Evolutionary conservation across 2,329 filamentous ascomycete genomes (phyloP).

Genomic region (Chrysoporthe puriensis): DNA sequence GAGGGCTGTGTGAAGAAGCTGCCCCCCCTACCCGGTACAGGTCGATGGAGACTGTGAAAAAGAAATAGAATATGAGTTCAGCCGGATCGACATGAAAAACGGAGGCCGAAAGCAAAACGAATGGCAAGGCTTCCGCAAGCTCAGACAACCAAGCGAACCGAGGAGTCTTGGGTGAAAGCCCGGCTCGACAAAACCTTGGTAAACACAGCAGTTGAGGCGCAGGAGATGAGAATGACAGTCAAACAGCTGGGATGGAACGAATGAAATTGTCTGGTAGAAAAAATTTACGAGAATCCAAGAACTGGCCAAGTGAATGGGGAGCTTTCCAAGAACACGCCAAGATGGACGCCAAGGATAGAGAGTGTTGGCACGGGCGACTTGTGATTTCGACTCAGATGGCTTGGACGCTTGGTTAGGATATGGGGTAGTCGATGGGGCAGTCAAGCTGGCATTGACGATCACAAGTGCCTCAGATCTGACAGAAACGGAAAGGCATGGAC

Average conservation of each 20-base stretch:
- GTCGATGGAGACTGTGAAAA: background rate
- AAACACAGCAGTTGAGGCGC: background rate
- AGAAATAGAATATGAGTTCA: background rate
- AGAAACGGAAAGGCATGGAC: background rate
- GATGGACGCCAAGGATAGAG: constrained; percentile 16
- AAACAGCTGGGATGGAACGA: constrained; percentile 5
- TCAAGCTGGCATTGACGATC: background rate
- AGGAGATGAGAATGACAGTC: background rate
- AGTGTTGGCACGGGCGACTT: constrained; percentile 5
- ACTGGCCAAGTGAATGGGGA: constrained; percentile 13
- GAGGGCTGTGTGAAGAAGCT: background rate
- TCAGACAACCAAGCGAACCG: background rate
- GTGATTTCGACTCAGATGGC: background rate
- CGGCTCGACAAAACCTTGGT: background rate
- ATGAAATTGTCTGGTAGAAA: background rate
- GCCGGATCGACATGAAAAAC: background rate
- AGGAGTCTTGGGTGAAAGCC: background rate
- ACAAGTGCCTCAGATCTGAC: background rate
- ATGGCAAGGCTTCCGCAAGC: background rate
- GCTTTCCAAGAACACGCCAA: constrained; percentile 3
- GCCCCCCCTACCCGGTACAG: background rate
- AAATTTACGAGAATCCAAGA: constrained; percentile 15
- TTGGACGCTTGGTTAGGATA: constrained; percentile 7
- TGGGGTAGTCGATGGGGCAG: background rate
- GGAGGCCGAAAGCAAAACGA: background rate